A percentile compares a stretch with the other conserved stretches of the same genome.
Conservation (phyloP, 495 filamentous ascomycete genomes). For the Glonium stellatum region DNA sequence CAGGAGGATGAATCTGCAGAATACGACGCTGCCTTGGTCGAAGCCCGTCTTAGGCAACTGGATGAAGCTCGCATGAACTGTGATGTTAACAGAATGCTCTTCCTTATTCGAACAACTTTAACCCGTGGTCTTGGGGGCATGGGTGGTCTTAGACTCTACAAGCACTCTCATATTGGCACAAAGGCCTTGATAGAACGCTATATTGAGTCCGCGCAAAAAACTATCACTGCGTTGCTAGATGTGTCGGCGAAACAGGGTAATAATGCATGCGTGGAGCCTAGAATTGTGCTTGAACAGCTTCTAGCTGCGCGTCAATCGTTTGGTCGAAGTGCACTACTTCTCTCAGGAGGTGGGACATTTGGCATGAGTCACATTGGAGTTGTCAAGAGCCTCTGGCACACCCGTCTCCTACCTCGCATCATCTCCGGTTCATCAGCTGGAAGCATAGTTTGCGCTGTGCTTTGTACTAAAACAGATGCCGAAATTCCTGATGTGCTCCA, state of each 20-base stretch:
- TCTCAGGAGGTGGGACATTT: slow-evolving; percentile 88
- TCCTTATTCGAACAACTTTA: slow-evolving; percentile 71
- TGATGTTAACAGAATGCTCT: slow-evolving; percentile 71
- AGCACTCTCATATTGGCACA: slow-evolving; percentile 77
- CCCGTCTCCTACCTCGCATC: slow-evolving; percentile 73
- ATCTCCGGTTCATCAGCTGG: slow-evolving; percentile 91
- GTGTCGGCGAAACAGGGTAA: slow-evolving; percentile 49
- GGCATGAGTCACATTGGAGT: slow-evolving; percentile 96
- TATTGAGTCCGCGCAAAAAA: slow-evolving; percentile 67
- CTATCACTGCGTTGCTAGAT: slow-evolving; percentile 63
- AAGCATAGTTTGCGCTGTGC: slow-evolving; percentile 82
- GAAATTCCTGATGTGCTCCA: slow-evolving; percentile 69
- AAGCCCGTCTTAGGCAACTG: slow-evolving; percentile 60
- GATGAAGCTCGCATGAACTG: slow-evolving; percentile 67
- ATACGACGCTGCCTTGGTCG: slow-evolving; percentile 63
- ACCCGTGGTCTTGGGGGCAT: slow-evolving; percentile 79
- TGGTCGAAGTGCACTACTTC: slow-evolving; percentile 75
- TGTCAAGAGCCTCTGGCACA: slow-evolving; percentile 75
- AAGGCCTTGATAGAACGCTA: slow-evolving; percentile 82
- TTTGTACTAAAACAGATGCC: slow-evolving; percentile 78
- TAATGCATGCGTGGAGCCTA: slow-evolving; percentile 49
- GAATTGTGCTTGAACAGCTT: slow-evolving; percentile 66
- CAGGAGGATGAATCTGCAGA: slow-evolving; percentile 54
- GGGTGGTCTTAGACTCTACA: slow-evolving; percentile 75
- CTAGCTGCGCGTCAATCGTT: slow-evolving; percentile 77